Conservation (phyloP, 176 grass and related monocot species). For the Oryza nivara region DNA sequence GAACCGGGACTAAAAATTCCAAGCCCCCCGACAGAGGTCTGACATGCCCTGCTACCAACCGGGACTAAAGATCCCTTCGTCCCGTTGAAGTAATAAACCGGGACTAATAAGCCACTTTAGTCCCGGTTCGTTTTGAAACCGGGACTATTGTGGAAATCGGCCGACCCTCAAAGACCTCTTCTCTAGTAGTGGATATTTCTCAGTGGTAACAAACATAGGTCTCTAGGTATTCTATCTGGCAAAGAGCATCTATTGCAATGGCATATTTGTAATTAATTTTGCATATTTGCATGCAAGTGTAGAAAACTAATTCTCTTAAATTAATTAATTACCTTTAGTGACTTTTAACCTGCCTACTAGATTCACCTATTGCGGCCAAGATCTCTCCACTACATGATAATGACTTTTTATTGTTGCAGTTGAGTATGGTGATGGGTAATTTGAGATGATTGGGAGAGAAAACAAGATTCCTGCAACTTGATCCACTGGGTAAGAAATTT, state of each 20-base stretch:
- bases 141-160: no score
- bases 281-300: no score
- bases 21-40: no score
- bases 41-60: no score
- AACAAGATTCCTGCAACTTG: not conserved
- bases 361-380: not conserved
- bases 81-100: no score
- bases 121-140: no score
- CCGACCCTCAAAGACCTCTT: no score
- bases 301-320: no score
- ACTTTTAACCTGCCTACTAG: not conserved
- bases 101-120: no score
- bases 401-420: not conserved
- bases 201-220: not conserved
- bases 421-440: not conserved
- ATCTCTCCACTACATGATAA: not conserved
- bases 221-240: no score
- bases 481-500: conserved; percentile 4
- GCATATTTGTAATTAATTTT: not conserved
- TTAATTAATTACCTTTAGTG: not conserved
- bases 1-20: no score
- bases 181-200: not conserved
- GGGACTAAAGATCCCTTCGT: no score
- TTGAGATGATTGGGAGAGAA: not conserved
- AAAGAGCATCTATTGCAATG: not conserved